Evolutionary conservation across 768 basidiomycete species (phyloP), one percentile per base, ranked within the genome.

Genomic region (Agrocybe praecox): DNA sequence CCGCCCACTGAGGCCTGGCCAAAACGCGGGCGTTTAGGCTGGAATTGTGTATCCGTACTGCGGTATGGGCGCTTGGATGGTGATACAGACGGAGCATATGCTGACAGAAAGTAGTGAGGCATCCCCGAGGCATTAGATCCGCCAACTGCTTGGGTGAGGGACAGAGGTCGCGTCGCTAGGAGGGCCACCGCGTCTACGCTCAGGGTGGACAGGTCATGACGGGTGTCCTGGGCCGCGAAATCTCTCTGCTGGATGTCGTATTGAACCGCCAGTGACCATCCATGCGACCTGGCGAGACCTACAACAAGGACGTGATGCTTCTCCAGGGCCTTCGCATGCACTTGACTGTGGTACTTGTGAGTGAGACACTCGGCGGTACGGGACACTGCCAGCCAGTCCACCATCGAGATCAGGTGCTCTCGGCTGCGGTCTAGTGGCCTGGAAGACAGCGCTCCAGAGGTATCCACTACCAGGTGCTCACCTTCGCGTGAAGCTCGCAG

Each of bases 231-330:
- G 4, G 56, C 58, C 1, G 62, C 63, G 3, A 62, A 29, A 22
- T 59, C 52, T 2, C 59, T 58, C 45, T 69, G 67, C 32, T 64
- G 59, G 32, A 69, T 65, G 51, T 69, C 62, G 33, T 69, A 69
- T 6, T 44, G 45, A 2, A 62, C 33, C 1, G 66, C 65, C 0
- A 64, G 32, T 1, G 19, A 8, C 67, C 67, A 69, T 17, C 42
- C 33, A 19, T 61, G 50, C 7, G 24, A 8, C 2, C 12, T 11
- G 10, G 40, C 55, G 1, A 66, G 17, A 8, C 44, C 47, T 7
- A 47, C 1, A 0, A 65, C 62, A 18, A 58, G 36, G 2, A 22
- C n/a, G 52, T 65, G 60, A 24, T 65, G 66, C 0, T 32, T 29
- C 5, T 24, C 46, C 2, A 64, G 43, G 9, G 58, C 64, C 22